Evolutionary conservation across 108 stramenopile species (phyloP).

Genomic region (Phaeodactylum tricornutum): DNA sequence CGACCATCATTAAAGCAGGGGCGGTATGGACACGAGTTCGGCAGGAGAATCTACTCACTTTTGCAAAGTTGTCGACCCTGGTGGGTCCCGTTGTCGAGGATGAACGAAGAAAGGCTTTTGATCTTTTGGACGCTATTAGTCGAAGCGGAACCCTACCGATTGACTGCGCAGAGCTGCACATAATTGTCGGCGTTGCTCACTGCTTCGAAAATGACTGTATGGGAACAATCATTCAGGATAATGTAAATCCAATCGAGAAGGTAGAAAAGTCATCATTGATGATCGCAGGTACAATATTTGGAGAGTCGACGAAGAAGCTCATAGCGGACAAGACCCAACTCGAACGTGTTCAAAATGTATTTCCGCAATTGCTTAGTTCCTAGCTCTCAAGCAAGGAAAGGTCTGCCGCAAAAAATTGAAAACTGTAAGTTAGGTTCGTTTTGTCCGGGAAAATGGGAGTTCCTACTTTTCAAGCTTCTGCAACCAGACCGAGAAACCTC

Average conservation of each 20-base stretch:
- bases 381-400: too few relatives aligned
- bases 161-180: constrained; percentile 54
- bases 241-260: constrained; percentile 82
- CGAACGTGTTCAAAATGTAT: background rate
- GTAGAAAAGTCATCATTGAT: constrained; percentile 61
- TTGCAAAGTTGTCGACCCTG: constrained; percentile 10
- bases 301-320: background rate
- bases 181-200: constrained; percentile 72
- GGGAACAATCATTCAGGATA: constrained; percentile 65
- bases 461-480: too few relatives aligned
- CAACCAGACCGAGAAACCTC: too few relatives aligned
- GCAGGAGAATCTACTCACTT: constrained; percentile 39
- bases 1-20: constrained; percentile 51
- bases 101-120: constrained; percentile 71
- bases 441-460: too few relatives aligned
- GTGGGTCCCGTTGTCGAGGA: constrained; percentile 19
- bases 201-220: constrained; percentile 72
- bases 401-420: too few relatives aligned
- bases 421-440: too few relatives aligned
- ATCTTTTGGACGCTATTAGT: constrained; percentile 71
- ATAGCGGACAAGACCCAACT: background rate
- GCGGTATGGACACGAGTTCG: constrained; percentile 31
- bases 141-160: constrained; percentile 72
- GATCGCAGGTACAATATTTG: constrained; percentile 47
- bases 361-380: constrained; percentile 3